A percentile compares a stretch with the other conserved stretches of the same genome.
These are phyloP conservation scores for Psidium guajava DNA, from an alignment of 345 rosid species.

Conservation along the genomic window DNA sequence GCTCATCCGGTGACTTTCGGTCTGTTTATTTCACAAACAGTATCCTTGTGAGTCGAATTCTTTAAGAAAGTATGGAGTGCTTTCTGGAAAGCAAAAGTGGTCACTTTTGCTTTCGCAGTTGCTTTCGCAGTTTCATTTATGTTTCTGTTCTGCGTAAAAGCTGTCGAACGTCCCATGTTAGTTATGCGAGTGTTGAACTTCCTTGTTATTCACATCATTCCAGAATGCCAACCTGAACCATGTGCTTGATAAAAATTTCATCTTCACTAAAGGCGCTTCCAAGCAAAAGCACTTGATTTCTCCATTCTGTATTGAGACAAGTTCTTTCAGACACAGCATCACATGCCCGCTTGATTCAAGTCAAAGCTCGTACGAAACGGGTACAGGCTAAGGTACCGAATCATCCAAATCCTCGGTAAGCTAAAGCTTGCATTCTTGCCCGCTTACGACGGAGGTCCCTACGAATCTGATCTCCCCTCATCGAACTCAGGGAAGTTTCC, in stretches of 20 bases:
- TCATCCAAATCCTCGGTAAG: background rate
- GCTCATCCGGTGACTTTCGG: background rate
- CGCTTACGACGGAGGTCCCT: background rate
- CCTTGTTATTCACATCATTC: background rate
- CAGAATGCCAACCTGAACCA: background rate
- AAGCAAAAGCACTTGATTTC: background rate
- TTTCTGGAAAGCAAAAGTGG: background rate
- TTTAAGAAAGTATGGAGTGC: background rate
- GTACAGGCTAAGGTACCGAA: background rate
- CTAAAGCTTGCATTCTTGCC: background rate
- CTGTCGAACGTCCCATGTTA: background rate
- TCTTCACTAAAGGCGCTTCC: background rate
- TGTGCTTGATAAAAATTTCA: background rate
- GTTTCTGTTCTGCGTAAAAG: background rate
- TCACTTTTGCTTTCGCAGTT: background rate
- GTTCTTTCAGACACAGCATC: background rate
- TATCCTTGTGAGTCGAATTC: background rate
- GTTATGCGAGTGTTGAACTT: background rate
- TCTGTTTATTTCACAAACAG: background rate
- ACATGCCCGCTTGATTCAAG: background rate
- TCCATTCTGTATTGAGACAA: background rate
- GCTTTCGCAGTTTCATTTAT: background rate
- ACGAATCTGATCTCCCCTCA: background rate
- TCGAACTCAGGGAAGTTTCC: background rate
- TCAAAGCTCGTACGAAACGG: background rate